Base-by-base conservation (phyloP, 129 eudicot species). In the Artemisia argyi region DNA sequence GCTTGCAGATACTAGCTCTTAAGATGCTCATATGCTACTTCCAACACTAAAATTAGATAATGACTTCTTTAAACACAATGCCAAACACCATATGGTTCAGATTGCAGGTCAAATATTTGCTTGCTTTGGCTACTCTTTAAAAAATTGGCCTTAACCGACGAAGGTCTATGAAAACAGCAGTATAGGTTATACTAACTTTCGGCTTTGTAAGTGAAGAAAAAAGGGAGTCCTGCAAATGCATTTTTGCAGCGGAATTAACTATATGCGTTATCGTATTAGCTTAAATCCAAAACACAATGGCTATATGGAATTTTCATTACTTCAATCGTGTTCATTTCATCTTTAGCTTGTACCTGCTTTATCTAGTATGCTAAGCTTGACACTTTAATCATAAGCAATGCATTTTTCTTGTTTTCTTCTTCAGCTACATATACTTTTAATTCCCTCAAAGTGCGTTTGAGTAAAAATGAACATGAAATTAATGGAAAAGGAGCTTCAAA, bases 401-500 rank as follows among this genome's bases (percentile, higher is more conserved):
- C 46, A 22, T 67, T 62, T 54, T 42, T 16, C 14, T 73, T 59
- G 17, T 1, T 53, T 63, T 55, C 28, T 60, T 69, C 62, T 75
- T 76, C 66, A 76, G 87, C 73, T 30, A 39, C 70, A 63, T 48
- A 73, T 63, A 19, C 75, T 58, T 78, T 59, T 74, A 71, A 66
- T 59, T 69, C 66, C 74, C 44, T 57, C 67, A 35, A 61, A 53
- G 68, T 28, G 35, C 69, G 46, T 58, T 22, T 49, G 2, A 35
- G 71, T 17, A 48, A 74, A 65, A 57, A 68, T 75, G 68, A 75
- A 62, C 18, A 32, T 20, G 39, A 58, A 67, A 69, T 17, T 55
- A 50, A 84, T 73, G 89, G 82, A 77, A 11, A 84, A 18, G 72
- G 69, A 46, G 32, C 66, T 75, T 44, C 85, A 71, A 46, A 82